Evolutionary conservation across 1,284 basidiomycete species (phyloP).

Genomic region (Sporisorium reilianum): DNA sequence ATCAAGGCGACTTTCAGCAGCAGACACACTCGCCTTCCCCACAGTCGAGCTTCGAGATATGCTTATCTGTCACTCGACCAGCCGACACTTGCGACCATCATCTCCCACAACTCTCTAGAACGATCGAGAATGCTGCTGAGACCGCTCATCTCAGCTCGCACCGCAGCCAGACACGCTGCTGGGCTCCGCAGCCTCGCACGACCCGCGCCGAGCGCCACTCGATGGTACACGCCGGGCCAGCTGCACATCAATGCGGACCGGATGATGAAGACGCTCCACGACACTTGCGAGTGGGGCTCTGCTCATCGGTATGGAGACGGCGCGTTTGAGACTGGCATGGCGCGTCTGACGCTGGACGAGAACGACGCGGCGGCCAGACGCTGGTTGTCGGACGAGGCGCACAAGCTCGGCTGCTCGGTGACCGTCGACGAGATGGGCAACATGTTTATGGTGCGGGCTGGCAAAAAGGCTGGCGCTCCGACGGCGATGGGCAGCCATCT

Average conservation of each 20-base stretch:
- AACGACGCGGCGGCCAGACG: conserved; percentile 63
- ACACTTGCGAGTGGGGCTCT: conserved; percentile 63
- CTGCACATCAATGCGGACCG: conserved; percentile 54
- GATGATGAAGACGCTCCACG: conserved; percentile 63
- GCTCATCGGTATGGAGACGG: conserved; percentile 36
- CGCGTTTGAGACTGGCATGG: conserved; percentile 37
- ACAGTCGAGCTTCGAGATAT: conserved; percentile 3
- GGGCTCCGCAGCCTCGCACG: background rate
- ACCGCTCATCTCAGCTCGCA: background rate
- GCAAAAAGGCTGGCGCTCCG: conserved; percentile 25
- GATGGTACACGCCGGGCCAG: conserved; percentile 29
- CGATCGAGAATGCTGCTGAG: conserved; percentile 12
- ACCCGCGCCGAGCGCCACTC: background rate
- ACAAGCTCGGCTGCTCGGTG: conserved; percentile 63
- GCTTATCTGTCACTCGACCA: background rate
- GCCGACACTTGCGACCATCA: background rate
- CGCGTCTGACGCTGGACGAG: conserved; percentile 60
- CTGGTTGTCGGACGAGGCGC: conserved; percentile 62
- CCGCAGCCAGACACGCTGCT: background rate
- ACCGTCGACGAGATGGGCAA: conserved; percentile 64
- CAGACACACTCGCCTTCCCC: background rate
- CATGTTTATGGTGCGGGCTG: conserved; percentile 63
- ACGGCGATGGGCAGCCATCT: conserved; percentile 47
- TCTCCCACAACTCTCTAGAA: background rate
- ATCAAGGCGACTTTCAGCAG: conserved; percentile 10